Conservation (phyloP, 2,329 filamentous ascomycete genomes). For the Colletotrichum shisoi region DNA sequence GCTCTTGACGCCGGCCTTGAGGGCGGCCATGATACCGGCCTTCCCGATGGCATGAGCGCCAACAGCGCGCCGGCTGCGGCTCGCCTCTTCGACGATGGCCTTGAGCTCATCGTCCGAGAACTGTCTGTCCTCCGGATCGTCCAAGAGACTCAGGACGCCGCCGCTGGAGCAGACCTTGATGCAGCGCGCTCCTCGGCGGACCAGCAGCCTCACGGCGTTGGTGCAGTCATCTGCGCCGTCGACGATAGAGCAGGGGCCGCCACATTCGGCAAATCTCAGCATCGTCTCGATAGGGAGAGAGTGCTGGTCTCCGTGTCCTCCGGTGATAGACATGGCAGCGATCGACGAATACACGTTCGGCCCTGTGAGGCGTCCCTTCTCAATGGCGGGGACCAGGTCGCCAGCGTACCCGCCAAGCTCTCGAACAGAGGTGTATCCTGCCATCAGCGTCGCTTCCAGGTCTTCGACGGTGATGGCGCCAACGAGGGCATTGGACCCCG, state of each 20-base stretch:
- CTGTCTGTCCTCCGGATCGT: constrained; percentile 54
- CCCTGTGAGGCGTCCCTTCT: constrained; percentile 55
- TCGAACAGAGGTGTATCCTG: constrained; percentile 60
- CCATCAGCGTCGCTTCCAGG: constrained; percentile 53
- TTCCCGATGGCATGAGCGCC: constrained; percentile 58
- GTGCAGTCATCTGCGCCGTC: constrained; percentile 58
- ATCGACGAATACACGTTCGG: constrained; percentile 60
- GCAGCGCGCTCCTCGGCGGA: constrained; percentile 57
- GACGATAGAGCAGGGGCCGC: constrained; percentile 49
- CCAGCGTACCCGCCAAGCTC: constrained; percentile 58
- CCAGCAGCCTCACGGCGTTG: constrained; percentile 52
- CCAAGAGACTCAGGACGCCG: constrained; percentile 54
- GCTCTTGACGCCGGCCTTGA: constrained; percentile 54
- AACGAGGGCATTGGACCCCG: constrained; percentile 45
- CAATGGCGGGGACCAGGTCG: constrained; percentile 54
- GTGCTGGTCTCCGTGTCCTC: constrained; percentile 58
- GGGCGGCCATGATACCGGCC: constrained; percentile 55
- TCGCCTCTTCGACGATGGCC: constrained; percentile 55
- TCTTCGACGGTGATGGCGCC: constrained; percentile 54
- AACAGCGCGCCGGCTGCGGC: constrained; percentile 50
- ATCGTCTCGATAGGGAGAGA: constrained; percentile 49
- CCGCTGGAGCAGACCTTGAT: constrained; percentile 58
- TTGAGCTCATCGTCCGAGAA: constrained; percentile 56
- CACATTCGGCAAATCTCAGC: constrained; percentile 46
- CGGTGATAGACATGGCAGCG: constrained; percentile 55